Evolutionary conservation across 495 filamentous ascomycete species (phyloP).

Genomic region (Aspergillus heteromorphus): DNA sequence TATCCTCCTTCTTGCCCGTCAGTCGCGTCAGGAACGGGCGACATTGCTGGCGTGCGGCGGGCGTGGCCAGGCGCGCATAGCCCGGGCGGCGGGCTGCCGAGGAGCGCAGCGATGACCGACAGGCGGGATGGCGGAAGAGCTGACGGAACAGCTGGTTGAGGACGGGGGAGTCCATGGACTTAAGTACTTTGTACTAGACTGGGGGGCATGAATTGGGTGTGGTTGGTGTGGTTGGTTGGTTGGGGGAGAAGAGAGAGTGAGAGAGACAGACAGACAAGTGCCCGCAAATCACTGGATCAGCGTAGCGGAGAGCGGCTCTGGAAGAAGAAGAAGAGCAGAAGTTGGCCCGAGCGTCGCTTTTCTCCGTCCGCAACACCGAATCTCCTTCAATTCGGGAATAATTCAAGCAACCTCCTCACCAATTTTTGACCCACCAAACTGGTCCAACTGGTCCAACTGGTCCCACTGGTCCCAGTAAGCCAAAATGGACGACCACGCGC

Average conservation of each 20-base stretch:
- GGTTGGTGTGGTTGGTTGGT: no score
- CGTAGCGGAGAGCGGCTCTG: no score
- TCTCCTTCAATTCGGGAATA: not conserved
- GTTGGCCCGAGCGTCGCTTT: slow-evolving; percentile 32
- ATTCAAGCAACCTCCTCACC: not conserved
- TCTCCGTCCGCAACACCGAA: not conserved
- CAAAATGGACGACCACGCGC: slow-evolving; percentile 26
- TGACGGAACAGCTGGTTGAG: slow-evolving; percentile 75
- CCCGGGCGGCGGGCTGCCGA: slow-evolving; percentile 13
- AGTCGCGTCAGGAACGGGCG: slow-evolving; percentile 40
- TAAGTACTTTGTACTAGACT: no score
- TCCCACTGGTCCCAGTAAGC: no score
- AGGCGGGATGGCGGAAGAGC: slow-evolving; percentile 67
- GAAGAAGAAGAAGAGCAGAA: slow-evolving; percentile 1
- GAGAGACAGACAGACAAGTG: no score
- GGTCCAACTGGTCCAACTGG: no score
- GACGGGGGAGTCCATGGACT: slow-evolving; percentile 74
- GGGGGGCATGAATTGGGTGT: no score
- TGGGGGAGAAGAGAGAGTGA: no score
- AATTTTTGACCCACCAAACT: no score
- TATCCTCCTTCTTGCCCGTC: not conserved
- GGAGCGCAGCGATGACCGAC: slow-evolving; percentile 51
- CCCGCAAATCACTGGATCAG: slow-evolving; percentile 1
- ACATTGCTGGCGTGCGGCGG: slow-evolving; percentile 31
- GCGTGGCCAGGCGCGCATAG: slow-evolving; percentile 18